Percentiles rank a stretch among this genome's conserved stretches.
phyloP scores from a whole-genome alignment of 2,329 filamentous ascomycete genomes.

The Colletotrichum sp. region DNA sequence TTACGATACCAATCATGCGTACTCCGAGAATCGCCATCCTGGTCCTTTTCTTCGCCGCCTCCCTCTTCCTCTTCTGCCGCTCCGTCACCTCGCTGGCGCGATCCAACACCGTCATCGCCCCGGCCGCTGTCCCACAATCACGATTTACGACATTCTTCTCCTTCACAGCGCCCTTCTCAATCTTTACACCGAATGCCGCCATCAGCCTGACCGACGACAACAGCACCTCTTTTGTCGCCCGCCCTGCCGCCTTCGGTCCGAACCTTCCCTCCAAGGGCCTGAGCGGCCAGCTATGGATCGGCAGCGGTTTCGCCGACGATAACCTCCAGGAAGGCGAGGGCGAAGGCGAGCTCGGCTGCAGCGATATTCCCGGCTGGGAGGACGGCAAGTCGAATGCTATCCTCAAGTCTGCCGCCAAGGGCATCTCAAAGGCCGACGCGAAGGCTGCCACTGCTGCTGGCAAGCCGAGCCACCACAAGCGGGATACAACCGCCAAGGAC shows the following conservation, averaged over 20 bases:
- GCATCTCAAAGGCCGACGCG: conserved; percentile 24
- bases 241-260: conserved; percentile 93
- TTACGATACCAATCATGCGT: conserved; percentile 48
- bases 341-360: conserved; percentile 91
- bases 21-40: conserved; percentile 60
- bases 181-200: conserved; percentile 94
- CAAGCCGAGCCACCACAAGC: conserved; percentile 39
- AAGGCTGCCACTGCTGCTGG: conserved; percentile 29
- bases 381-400: conserved; percentile 58
- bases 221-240: conserved; percentile 92
- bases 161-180: conserved; percentile 78
- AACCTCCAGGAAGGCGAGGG: conserved; percentile 65
- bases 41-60: conserved; percentile 57
- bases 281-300: conserved; percentile 92
- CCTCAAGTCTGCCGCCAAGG: conserved; percentile 43
- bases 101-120: conserved; percentile 5
- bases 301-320: conserved; percentile 89
- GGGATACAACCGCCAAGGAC: conserved; percentile 34
- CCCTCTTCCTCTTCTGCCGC: conserved; percentile 61
- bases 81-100: conserved; percentile 48
- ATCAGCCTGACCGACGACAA: conserved; percentile 98
- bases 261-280: conserved; percentile 76
- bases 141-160: conserved; percentile 67
- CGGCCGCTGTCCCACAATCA: conserved; percentile 36
- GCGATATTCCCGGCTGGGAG: conserved; percentile 90